Conservation (phyloP, 768 basidiomycete genomes). For the Tricholoma flavovirens region DNA sequence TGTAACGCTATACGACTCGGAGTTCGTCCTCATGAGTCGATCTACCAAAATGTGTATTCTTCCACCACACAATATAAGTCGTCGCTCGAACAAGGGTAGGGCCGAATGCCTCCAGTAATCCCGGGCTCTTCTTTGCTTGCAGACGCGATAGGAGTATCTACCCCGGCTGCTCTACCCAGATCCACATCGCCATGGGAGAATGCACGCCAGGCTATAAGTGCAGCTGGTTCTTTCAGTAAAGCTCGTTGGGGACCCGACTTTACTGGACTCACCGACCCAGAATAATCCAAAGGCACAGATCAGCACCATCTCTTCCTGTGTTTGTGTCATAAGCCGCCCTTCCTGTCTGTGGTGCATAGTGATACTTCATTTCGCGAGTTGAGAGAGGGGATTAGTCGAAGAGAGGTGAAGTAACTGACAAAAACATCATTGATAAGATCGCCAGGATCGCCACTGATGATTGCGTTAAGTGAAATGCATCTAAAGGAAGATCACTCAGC, state of each 20-base stretch:
- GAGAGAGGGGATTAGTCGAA: neutral
- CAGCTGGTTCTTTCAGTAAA: constrained; percentile 22
- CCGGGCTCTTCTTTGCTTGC: constrained; percentile 12
- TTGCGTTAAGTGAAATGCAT: constrained; percentile 63
- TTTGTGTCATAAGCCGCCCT: constrained; percentile 57
- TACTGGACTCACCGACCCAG: constrained; percentile 59
- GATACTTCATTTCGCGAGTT: constrained; percentile 35
- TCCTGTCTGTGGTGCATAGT: constrained; percentile 60
- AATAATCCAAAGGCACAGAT: constrained; percentile 68
- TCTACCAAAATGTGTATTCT: constrained; percentile 18
- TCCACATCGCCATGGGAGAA: constrained; percentile 24
- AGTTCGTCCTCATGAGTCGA: neutral
- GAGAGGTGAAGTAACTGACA: constrained; percentile 40
- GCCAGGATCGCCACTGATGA: constrained; percentile 68
- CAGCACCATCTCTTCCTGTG: constrained; percentile 69
- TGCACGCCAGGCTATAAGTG: constrained; percentile 41
- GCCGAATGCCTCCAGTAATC: constrained; percentile 23
- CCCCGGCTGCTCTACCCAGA: constrained; percentile 16
- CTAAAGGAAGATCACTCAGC: constrained; percentile 24
- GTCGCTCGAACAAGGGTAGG: constrained; percentile 52
- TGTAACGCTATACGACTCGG: neutral
- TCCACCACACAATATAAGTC: constrained; percentile 68
- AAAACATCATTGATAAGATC: constrained; percentile 54
- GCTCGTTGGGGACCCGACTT: neutral
- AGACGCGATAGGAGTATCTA: constrained; percentile 9